A percentile compares a stretch with the other conserved stretches of the same genome.
phyloP scores from a whole-genome alignment of 2,329 filamentous ascomycete genomes.

The Verticillium dahliae region DNA sequence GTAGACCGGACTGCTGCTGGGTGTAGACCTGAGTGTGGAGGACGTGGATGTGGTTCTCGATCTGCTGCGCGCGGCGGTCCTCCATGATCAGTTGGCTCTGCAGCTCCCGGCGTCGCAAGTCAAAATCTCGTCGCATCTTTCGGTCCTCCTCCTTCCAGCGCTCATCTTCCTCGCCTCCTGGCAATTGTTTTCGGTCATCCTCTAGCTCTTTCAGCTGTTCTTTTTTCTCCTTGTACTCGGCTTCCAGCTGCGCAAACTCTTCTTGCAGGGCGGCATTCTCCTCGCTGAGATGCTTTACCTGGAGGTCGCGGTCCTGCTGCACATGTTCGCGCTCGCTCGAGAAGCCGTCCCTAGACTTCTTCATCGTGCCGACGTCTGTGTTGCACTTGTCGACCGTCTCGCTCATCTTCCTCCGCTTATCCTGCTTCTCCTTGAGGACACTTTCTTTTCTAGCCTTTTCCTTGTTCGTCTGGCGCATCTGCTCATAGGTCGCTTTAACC shows the following conservation, averaged over 20 bases:
- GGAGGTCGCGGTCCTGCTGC: slow-evolving; percentile 42
- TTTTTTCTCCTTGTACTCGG: slow-evolving; percentile 58
- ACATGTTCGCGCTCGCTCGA: slow-evolving; percentile 45
- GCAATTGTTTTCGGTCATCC: slow-evolving; percentile 57
- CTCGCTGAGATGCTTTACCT: slow-evolving; percentile 43
- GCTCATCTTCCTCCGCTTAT: slow-evolving; percentile 61
- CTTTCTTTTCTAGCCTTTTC: slow-evolving; percentile 74
- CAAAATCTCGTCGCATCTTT: slow-evolving; percentile 50
- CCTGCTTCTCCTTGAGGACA: slow-evolving; percentile 59
- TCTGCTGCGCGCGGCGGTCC: slow-evolving; percentile 36
- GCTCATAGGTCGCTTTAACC: slow-evolving; percentile 70
- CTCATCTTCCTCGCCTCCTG: slow-evolving; percentile 55
- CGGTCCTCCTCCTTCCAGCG: slow-evolving; percentile 45
- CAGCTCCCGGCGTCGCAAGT: slow-evolving; percentile 43
- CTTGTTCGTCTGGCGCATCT: slow-evolving; percentile 75
- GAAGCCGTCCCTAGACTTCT: slow-evolving; percentile 46
- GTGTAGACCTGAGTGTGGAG: slow-evolving; percentile 40
- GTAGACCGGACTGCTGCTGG: slow-evolving; percentile 32
- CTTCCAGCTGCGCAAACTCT: slow-evolving; percentile 58
- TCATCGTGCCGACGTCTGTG: slow-evolving; percentile 54
- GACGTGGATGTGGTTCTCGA: slow-evolving; percentile 38
- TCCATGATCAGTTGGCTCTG: slow-evolving; percentile 42
- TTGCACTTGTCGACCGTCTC: slow-evolving; percentile 67
- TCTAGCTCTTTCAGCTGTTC: slow-evolving; percentile 66
- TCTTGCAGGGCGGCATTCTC: slow-evolving; percentile 58